Base-by-base conservation (phyloP, 768 basidiomycete genomes). In the Kwoniella bestiolae region DNA sequence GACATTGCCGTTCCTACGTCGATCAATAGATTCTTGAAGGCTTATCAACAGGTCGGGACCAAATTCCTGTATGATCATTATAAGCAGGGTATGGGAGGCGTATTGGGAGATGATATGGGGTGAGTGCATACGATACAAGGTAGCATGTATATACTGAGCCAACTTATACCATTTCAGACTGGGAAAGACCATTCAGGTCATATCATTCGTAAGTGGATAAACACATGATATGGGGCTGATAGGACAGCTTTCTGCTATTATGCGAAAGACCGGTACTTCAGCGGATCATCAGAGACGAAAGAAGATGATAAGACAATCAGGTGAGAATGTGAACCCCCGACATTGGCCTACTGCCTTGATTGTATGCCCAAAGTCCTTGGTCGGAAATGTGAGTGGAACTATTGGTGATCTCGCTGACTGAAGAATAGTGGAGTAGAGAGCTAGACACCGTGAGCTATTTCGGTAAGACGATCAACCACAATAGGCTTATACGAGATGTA, bases 61-160 rank as follows among this genome's bases (percentile, higher is more conserved):
- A 80, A 83, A 45, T 97, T 97, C 81, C 86, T 97, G 53, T 96
- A 86, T 82, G 83, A 85, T 14, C 85, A 88, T 50, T 96, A 90
- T 76, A 80, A 83, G 29, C 83, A 88, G 69, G 85, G 84, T 0
- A 83, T 84, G 47, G 95, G 95, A 0, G 94, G 90, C 0, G 78
- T 97, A 11, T 84, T 98, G 3, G 95, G 95, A 5, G 95, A 98
- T 77, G 95, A 98, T 75, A 98, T 98, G 95, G 95, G 92, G 69
- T 83, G 89, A 67, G 88, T 68, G 26, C 80, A 80, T 29, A 4
- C 7, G 35, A n/a, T 59, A 49, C 35, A 45, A 44, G 41, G 47
- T 56, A 66, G 41, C 25, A n/a, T 46, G 7, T 5, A 31, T 46
- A 14, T 5, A 31, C 31, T 60, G 47, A 56, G 38, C 18, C 12